Evolutionary conservation across 2,329 filamentous ascomycete species (phyloP), one percentile per base, ranked within the genome.

Genomic region (Penicillium thymicola): DNA sequence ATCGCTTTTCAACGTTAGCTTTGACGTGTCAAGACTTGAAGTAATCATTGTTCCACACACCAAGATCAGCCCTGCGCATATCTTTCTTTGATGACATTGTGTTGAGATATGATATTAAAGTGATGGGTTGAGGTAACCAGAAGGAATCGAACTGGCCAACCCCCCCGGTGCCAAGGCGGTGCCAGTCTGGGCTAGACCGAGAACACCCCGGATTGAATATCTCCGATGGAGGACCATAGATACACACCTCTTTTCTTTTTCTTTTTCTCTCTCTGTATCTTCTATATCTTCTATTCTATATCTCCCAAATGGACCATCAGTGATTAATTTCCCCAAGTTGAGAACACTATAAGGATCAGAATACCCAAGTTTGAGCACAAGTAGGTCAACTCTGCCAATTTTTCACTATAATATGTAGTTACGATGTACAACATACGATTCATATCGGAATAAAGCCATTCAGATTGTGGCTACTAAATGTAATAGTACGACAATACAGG

Each of bases 61-160:
- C 83, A 63, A 92, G 81, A 73, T 92, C 89, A 58, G 81, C 76
- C 69, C 89, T 82, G 60, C 88, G 85, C 87, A 90, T 89, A 71
- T 92, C 88, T 75, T 89, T 90, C 74, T 85, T 88, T 54, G 83
- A 79, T 50, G 87, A 78, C 87, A 90, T 89, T 34, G 34, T 40
- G 51, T 48, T 63, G 48, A 23, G 18, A 25, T 75, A 27, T 57
- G 41, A 37, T 56, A 45, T 45, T 36, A 16, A 18, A 18, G 46
- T 36, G 47, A 46, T 34, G 54, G 43, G 43, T 54, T 49, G 54
- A 32, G 47, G n/a, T 43, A 13, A 46, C 44, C 54, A 55, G 52
- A 55, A 59, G 49, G 52, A 56, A 56, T 57, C 23, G 25, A 48
- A 42, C 36, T 38, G 42, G 37, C 37, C 47, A 41, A 30, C 47